Evolutionary conservation across 192 early-diverging fungal genomes (phyloP), one percentile per base, ranked within the genome.

Genomic region (Ambispora gerdemannii): DNA sequence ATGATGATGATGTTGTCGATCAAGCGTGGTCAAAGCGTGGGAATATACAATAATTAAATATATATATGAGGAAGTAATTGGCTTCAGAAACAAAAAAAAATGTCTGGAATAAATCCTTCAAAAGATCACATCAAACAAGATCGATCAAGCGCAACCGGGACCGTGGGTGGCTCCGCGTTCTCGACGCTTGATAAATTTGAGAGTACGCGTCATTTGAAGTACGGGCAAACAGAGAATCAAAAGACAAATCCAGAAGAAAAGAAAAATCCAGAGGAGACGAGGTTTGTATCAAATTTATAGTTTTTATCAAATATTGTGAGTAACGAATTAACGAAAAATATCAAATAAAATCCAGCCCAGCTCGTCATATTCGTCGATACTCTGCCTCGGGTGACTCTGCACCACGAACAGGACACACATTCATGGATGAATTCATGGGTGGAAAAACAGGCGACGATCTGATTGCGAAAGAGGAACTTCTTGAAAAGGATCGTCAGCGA

Each of bases 181-280:
- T 47, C 63, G 2, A 43, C 36, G 4, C 0, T 38, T 47, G 36
- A 64, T 24, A 49, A 49, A 28, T 64, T 34, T 36, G 63, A 64
- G 7, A 36, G 47, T 43, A 64, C 63, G 27, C 35, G 63, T 38
- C 63, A 64, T 24, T 49, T 64, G 22, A 36, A 47, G 4, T 64
- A 64, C 47, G 63, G 63, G 11, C 63, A 64, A 49, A 49, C 63
- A 15, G 28, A 59, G 19, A 59, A 59, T 59, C 22, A 59, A 59
- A 30, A 59, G 22, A 59, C 3, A 30, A 58, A 24, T 58, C 11
- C 20, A 7, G 20, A 24, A 3, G 55, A 58, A 24, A 58, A 4
- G 28, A 24, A 58, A 15, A 15, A 43, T 10, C 6, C 6, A 43
- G 38, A 43, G 38, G 38, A 15, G 15, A 43, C 7, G 38, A 10